A percentile compares a stretch with the other conserved stretches of the same genome.
These are phyloP conservation scores for Candida insectalens DNA, from an alignment of 805 yeast genomes.

Conservation along the genomic window DNA sequence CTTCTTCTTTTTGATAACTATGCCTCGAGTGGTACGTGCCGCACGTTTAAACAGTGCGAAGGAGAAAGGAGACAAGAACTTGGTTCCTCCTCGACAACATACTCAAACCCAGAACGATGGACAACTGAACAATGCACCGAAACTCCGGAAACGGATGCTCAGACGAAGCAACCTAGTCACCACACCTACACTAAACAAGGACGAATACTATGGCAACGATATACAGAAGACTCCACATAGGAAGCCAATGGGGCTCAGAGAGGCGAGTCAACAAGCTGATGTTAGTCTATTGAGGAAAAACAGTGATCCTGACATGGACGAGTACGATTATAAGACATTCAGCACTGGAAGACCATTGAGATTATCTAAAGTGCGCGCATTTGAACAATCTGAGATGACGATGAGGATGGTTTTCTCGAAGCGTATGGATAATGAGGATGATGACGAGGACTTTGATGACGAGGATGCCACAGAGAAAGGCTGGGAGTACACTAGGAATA, in stretches of 20 bases:
- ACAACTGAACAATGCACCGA: not conserved
- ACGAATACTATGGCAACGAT: too few species aligned
- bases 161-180: slow-evolving; percentile 14
- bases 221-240: slow-evolving; percentile 6
- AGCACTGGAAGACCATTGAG: slow-evolving; percentile 24
- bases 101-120: not conserved
- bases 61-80: too few species aligned
- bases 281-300: slow-evolving; percentile 5
- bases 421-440: slow-evolving; percentile 6
- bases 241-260: not conserved
- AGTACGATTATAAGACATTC: slow-evolving; percentile 27
- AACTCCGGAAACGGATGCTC: slow-evolving; percentile 6
- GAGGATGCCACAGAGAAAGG: not conserved
- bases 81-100: too few species aligned
- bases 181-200: slow-evolving; percentile 14
- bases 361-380: slow-evolving; percentile 24
- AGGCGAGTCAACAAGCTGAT: not conserved
- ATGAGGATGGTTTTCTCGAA: slow-evolving; percentile 20
- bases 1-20: too few species aligned
- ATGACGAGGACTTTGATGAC: not conserved
- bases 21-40: too few species aligned
- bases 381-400: slow-evolving; percentile 28
- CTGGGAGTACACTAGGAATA: slow-evolving; percentile 1
- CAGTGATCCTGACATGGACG: slow-evolving; percentile 19
- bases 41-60: too few species aligned